Evolutionary conservation across 1,284 basidiomycete genomes (phyloP), one percentile per base, ranked within the genome.

Genomic region (Schizophyllum commune): DNA sequence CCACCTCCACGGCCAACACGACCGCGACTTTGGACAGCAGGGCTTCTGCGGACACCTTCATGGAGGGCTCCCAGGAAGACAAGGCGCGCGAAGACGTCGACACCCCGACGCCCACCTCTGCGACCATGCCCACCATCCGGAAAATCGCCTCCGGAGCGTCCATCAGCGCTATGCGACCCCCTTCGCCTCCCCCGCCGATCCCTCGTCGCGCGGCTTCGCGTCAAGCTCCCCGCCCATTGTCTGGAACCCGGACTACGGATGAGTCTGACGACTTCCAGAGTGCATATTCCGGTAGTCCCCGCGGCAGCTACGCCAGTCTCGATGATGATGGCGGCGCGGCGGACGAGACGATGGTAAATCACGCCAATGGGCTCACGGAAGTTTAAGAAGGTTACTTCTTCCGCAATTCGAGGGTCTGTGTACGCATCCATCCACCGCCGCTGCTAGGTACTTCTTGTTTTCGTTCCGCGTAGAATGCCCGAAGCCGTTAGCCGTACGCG

Each of bases 241-340:
- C 64, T 32, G 62, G 59, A 4, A 51, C 57, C 8, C 71, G 72
- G 13, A 76, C 79, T 22, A 87, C 89, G 9, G 89, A 92, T 65
- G 90, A 91, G 65, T 91, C 89, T 33, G 89, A 92, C 67, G 89
- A 92, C 68, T 92, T 92, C 72, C 89, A 91, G 72, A 92, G 89
- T 65, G 89, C 90, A 51, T 91, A 89, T 71, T 91, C 89, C 4
- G 74, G 80, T 1, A 89, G 87, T 67, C 87, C 89, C 11, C 80
- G 87, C 1, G 81, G 76, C 57, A 88, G 85, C 67, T 85, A 83
- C 62, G 34, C 34, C 34, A 39, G 34, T 39, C 61, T 68, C 57
- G 63, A 64, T 22, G 64, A 60, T 7, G 62, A 58, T 53, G 62
- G 58, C 51, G 60, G 57, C 9, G 65, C 71, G 55, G 68, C 71